phyloP scores from a whole-genome alignment of 768 basidiomycete genomes.

The Lactarius indigo region DNA sequence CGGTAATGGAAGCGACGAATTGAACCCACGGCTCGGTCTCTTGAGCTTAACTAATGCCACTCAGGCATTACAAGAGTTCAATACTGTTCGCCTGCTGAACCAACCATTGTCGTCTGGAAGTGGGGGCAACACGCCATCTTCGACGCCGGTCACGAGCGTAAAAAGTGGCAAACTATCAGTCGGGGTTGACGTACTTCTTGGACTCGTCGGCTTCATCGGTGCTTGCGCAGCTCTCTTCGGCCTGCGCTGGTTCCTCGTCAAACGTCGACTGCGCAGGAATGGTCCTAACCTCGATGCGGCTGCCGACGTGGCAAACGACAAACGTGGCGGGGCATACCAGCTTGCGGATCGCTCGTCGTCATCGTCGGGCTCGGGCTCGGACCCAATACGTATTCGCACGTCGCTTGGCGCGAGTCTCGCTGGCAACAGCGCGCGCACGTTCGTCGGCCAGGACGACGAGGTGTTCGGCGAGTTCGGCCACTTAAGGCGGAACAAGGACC shows the following conservation, averaged over 20 bases:
- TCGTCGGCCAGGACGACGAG: conserved; percentile 26
- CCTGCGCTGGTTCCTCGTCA: conserved; percentile 47
- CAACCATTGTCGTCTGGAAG: conserved; percentile 42
- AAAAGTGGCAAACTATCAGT: conserved; percentile 43
- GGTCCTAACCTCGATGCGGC: conserved; percentile 19
- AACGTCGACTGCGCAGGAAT: conserved; percentile 24
- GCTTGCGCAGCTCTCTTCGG: conserved; percentile 53
- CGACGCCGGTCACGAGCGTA: conserved; percentile 7
- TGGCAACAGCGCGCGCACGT: conserved; percentile 33
- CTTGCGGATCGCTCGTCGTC: conserved; percentile 35
- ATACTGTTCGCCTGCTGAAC: conserved; percentile 62
- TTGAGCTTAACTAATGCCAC: conserved; percentile 60
- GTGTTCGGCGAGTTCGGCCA: conserved; percentile 25
- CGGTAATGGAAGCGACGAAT: conserved; percentile 25
- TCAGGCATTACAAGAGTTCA: conserved; percentile 62
- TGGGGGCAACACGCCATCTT: conserved; percentile 3
- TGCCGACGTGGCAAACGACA: conserved; percentile 21
- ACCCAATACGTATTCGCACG: conserved; percentile 26
- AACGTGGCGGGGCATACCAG: conserved; percentile 31
- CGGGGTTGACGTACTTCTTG: conserved; percentile 61
- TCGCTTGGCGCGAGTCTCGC: conserved; percentile 35
- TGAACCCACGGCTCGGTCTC: conserved; percentile 53
- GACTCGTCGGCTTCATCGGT: conserved; percentile 54
- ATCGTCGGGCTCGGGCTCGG: conserved; percentile 27
- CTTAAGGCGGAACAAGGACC: conserved; percentile 14